Conservation (phyloP, 768 basidiomycete species). For the Amanita muscaria region DNA sequence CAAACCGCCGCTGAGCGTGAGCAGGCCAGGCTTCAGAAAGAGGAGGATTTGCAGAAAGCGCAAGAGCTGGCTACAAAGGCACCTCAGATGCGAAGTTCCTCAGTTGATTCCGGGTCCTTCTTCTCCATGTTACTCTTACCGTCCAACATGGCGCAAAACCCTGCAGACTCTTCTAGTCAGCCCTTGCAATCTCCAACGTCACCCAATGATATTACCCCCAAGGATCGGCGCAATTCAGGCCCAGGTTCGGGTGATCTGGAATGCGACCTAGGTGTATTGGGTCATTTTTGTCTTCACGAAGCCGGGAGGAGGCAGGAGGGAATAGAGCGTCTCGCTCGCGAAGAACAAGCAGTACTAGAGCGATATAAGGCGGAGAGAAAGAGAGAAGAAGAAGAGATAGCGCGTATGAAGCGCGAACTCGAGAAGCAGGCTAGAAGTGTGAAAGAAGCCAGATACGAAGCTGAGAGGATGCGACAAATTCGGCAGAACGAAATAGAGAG, state of each 20-base stretch:
- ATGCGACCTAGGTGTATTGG: constrained; percentile 45
- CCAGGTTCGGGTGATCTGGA: constrained; percentile 1
- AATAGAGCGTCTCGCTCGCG: constrained; percentile 16
- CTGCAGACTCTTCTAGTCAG: not conserved
- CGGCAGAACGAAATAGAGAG: constrained; percentile 21
- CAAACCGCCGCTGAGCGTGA: constrained; percentile 28
- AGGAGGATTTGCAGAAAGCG: not conserved
- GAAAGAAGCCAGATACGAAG: constrained; percentile 20
- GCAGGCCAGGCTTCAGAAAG: constrained; percentile 30
- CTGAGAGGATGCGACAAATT: constrained; percentile 21
- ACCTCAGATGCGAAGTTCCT: not conserved
- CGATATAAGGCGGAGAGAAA: constrained; percentile 16
- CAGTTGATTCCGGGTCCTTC: not conserved
- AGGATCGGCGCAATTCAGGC: not conserved
- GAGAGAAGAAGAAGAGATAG: constrained; percentile 16
- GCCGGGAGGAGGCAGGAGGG: constrained; percentile 27
- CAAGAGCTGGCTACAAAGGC: not conserved
- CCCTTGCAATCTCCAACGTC: not conserved
- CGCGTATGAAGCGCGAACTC: constrained; percentile 14
- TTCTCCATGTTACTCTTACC: not conserved
- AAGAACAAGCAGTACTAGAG: constrained; percentile 16
- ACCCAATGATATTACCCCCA: not conserved
- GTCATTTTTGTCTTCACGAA: constrained; percentile 40
- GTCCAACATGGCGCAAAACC: not conserved
- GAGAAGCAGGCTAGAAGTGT: constrained; percentile 17